These are phyloP conservation scores for Bonia amplexicaulis DNA, from an alignment of 176 grass and related monocot genomes.

Conservation along the genomic window DNA sequence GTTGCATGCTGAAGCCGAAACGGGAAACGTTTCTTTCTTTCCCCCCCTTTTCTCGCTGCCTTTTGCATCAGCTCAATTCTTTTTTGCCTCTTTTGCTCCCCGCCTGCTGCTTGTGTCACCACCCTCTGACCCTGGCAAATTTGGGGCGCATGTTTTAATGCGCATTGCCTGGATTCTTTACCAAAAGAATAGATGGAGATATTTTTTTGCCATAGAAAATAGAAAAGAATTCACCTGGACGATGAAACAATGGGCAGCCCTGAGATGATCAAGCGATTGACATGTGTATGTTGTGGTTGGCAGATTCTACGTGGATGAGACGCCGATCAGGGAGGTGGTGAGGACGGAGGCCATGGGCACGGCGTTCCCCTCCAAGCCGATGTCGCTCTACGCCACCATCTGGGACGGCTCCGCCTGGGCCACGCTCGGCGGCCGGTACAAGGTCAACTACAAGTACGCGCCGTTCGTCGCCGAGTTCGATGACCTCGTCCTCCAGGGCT, in stretches of 20 bases:
- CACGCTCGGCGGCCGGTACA: constrained; percentile 79
- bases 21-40: neutral
- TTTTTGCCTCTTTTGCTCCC: constrained; percentile 8
- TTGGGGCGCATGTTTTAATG: constrained; percentile 21
- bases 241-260: neutral
- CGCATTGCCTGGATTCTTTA: constrained; percentile 39
- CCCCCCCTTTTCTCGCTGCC: neutral
- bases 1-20: neutral
- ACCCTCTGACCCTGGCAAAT: constrained; percentile 1
- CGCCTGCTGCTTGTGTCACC: constrained; percentile 8
- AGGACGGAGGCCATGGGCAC: constrained; percentile 60
- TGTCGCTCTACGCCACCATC: constrained; percentile 91
- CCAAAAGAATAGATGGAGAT: constrained; percentile 4
- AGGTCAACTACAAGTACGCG: constrained; percentile 85
- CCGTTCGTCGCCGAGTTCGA: constrained; percentile 78
- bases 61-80: neutral
- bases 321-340: constrained; percentile 68
- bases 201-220: neutral
- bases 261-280: neutral
- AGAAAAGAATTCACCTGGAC: neutral
- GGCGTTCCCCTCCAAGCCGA: constrained; percentile 79
- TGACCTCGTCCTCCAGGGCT: constrained; percentile 60
- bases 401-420: constrained; percentile 95
- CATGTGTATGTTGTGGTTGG: neutral
- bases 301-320: constrained; percentile 93